These are phyloP conservation scores for Mikania micrantha DNA, from an alignment of 129 eudicot species.

Conservation along the genomic window DNA sequence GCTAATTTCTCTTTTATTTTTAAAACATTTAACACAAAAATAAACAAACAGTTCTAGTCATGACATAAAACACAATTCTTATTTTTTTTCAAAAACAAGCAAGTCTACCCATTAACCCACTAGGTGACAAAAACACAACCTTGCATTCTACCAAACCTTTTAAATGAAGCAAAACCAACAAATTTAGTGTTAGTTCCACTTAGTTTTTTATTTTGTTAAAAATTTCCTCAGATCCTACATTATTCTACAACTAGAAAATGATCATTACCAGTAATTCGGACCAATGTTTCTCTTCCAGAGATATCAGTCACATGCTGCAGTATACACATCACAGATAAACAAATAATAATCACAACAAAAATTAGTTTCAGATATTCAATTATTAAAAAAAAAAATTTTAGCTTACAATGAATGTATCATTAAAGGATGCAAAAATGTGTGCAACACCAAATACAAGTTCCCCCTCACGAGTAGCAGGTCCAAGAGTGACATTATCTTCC, in stretches of 20 bases:
- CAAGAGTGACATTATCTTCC: constrained; percentile 62
- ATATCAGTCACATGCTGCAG: constrained; percentile 3
- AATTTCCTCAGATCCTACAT: too few relatives aligned
- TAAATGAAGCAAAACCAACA: too few relatives aligned
- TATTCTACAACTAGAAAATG: neutral
- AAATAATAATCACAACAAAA: neutral
- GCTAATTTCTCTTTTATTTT: too few relatives aligned
- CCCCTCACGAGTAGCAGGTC: constrained; percentile 50
- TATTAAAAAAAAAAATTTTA: neutral
- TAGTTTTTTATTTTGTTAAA: too few relatives aligned
- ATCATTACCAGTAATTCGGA: neutral
- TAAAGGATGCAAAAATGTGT: constrained; percentile 37
- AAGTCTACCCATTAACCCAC: too few relatives aligned
- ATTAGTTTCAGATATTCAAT: neutral
- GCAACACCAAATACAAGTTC: constrained; percentile 48
- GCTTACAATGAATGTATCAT: constrained; percentile 29
- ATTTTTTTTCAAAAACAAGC: too few relatives aligned
- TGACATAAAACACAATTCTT: too few relatives aligned
- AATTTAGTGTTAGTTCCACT: too few relatives aligned
- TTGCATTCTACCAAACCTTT: too few relatives aligned
- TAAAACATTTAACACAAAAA: too few relatives aligned
- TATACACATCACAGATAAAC: neutral
- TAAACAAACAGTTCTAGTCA: too few relatives aligned
- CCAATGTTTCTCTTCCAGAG: neutral
- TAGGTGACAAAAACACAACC: too few relatives aligned